These are phyloP conservation scores for Leptodermis oblonga DNA, from an alignment of 257 asterid genomes.

Conservation along the genomic window DNA sequence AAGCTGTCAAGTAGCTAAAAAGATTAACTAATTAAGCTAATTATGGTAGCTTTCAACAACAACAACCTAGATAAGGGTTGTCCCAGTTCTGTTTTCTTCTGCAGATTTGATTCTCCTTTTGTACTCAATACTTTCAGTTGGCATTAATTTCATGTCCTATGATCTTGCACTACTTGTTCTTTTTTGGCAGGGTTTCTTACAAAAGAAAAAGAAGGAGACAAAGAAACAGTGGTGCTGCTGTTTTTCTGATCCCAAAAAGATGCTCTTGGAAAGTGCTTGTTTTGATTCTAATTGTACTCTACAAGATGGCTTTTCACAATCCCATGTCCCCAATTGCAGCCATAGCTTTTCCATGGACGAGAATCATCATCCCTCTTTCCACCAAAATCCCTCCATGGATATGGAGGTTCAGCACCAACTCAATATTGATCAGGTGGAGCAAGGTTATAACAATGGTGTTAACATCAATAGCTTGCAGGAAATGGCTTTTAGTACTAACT, in stretches of 20 bases:
- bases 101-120: too few relatives aligned
- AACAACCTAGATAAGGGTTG: background rate
- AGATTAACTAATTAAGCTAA: too few relatives aligned
- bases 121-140: too few relatives aligned
- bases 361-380: conserved; percentile 30
- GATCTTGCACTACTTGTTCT: conserved; percentile 10
- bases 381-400: conserved; percentile 40
- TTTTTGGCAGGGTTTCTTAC: too few relatives aligned
- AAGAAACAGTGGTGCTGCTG: background rate
- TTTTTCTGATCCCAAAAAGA: conserved; percentile 24
- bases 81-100: background rate
- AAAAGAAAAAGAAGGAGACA: conserved; percentile 26
- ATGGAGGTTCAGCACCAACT: conserved; percentile 63
- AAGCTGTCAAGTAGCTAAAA: too few relatives aligned
- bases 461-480: conserved; percentile 51
- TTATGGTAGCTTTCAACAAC: too few relatives aligned
- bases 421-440: conserved; percentile 26
- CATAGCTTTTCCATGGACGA: conserved; percentile 40
- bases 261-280: conserved; percentile 49
- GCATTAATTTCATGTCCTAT: conserved; percentile 4
- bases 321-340: conserved; percentile 32
- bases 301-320: conserved; percentile 45
- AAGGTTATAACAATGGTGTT: conserved; percentile 24
- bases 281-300: conserved; percentile 50
- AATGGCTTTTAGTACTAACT: conserved; percentile 24